A percentile compares a stretch with the other conserved stretches of the same genome.
phyloP scores from a whole-genome alignment of 1,139 yeast genomes.

The Taphrina populina region DNA sequence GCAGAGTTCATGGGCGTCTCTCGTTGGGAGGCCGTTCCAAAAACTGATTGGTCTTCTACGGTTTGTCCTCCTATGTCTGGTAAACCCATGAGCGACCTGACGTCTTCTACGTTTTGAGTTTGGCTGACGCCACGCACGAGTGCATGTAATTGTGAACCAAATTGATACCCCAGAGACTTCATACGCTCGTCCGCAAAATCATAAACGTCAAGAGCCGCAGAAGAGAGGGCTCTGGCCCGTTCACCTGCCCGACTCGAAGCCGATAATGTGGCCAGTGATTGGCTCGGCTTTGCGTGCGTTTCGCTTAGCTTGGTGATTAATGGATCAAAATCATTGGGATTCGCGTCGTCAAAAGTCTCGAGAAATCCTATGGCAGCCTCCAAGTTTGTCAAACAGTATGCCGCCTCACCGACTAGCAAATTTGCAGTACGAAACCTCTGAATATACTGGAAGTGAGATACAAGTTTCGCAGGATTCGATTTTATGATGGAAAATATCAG shows the following conservation, averaged over 20 bases:
- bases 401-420: slow-evolving; percentile 52
- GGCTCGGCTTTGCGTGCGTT: neutral
- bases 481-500: slow-evolving; percentile 54
- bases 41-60: neutral
- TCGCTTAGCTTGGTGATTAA: neutral
- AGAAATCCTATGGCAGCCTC: slow-evolving; percentile 62
- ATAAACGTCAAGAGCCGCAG: slow-evolving; percentile 31
- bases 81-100: slow-evolving; percentile 24
- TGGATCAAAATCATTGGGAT: slow-evolving; percentile 3
- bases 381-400: slow-evolving; percentile 61
- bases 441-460: slow-evolving; percentile 55
- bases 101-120: slow-evolving; percentile 19
- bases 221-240: slow-evolving; percentile 29
- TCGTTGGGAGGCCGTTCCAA: neutral
- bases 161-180: slow-evolving; percentile 29
- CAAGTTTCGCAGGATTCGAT: slow-evolving; percentile 50
- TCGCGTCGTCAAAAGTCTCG: slow-evolving; percentile 45
- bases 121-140: slow-evolving; percentile 26
- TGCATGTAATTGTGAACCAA: slow-evolving; percentile 23
- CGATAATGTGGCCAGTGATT: slow-evolving; percentile 1
- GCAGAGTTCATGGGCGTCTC: slow-evolving; percentile 9
- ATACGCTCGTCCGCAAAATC: slow-evolving; percentile 31
- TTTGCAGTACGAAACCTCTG: slow-evolving; percentile 56
- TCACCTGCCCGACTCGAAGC: slow-evolving; percentile 22
- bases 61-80: slow-evolving; percentile 4